Evolutionary conservation across 768 basidiomycete species (phyloP), one percentile per base, ranked within the genome.

Genomic region (Mrakia blollopis): DNA sequence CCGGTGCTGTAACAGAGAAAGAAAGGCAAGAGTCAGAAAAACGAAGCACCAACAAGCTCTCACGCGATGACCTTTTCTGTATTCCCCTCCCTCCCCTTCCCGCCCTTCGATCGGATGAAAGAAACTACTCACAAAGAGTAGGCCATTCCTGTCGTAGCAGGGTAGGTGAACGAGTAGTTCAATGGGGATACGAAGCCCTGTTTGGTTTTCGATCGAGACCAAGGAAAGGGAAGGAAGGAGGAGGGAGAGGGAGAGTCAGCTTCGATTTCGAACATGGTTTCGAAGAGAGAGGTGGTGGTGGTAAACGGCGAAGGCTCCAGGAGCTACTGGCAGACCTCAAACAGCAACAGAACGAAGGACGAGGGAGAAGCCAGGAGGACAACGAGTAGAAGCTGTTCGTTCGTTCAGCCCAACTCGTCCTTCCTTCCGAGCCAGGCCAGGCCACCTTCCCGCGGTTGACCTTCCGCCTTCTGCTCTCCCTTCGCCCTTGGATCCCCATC

Each of bases 111-210:
- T 23, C 50, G 47, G 21, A 3, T 25, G n/a, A 62, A 14, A 41
- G 25, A 54, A 1, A 9, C 7, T 6, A 87, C 93, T 83, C 81
- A 96, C 93, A 98, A 96, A 41, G 94, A 91, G 82, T 88, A 93
- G 7, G 91, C 90, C 9, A 97, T 87, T 41, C 97, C 97, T 0
- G 94, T 92, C 28, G 89, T 94, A 75, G 82, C 82, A 6, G 97
- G 96, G 83, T 95, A 96, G 47, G 75, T 88, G 85, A 99, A 98
- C 4, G 90, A 86, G 85, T 87, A 84, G 81, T 94, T 92, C 63
- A 88, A 87, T 0, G 97, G 95, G 81, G 91, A 89, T 57, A 91
- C 93, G 83, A 95, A 98, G 75, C 87, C 86, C 94, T 98, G 80
- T 25, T n/a, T n/a, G n/a, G 57, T 11, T 35, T 16, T 52, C 18